Evolutionary conservation across 768 basidiomycete species (phyloP).

Genomic region (Atractiella rhizophila): DNA sequence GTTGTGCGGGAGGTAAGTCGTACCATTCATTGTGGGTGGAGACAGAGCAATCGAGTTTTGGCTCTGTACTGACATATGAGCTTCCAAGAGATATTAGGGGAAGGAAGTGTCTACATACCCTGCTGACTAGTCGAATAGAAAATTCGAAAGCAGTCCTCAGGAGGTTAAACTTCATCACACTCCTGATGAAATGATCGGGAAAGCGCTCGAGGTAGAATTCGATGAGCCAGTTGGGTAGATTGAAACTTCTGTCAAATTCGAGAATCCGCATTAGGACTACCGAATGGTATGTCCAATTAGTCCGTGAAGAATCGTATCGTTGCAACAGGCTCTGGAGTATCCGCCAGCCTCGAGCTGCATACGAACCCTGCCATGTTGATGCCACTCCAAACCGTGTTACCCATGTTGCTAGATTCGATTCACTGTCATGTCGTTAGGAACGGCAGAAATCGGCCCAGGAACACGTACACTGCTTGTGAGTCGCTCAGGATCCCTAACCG

Average conservation of each 20-base stretch:
- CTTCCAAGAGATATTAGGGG: no score
- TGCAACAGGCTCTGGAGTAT: constrained; percentile 58
- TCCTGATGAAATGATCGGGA: not conserved
- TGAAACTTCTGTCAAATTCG: constrained; percentile 31
- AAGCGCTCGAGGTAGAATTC: constrained; percentile 29
- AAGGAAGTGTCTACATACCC: no score
- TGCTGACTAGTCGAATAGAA: no score
- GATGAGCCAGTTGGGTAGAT: constrained; percentile 60
- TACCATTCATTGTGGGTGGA: no score
- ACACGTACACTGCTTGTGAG: constrained; percentile 20
- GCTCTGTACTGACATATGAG: no score
- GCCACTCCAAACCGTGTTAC: constrained; percentile 59
- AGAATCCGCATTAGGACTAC: constrained; percentile 51
- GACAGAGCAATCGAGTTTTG: no score
- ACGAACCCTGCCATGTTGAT: constrained; percentile 56
- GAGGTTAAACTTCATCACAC: no score
- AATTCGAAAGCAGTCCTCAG: no score
- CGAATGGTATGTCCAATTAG: constrained; percentile 43
- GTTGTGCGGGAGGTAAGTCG: no score
- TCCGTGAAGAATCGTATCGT: constrained; percentile 59
- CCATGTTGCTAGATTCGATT: constrained; percentile 29
- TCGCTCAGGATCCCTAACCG: constrained; percentile 31
- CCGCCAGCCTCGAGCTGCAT: constrained; percentile 59
- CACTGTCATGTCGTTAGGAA: not conserved
- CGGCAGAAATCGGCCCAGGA: not conserved